Evolutionary conservation across 345 rosid species (phyloP), one percentile per base, ranked within the genome.

Genomic region (Eucalyptus decipiens): DNA sequence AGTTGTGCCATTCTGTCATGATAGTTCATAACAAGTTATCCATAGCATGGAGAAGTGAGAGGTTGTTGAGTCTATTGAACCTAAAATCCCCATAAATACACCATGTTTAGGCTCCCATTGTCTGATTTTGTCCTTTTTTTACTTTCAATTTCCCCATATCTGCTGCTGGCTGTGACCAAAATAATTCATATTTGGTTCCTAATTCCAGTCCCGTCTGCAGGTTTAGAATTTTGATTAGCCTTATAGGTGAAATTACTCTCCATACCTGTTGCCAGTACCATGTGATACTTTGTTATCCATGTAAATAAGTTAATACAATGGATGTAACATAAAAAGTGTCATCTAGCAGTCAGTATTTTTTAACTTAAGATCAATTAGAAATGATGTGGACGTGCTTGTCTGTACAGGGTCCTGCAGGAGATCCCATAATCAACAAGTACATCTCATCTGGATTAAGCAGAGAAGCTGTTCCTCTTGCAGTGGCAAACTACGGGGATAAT

Each of bases 401-500:
- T 45, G 42, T 91, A 94, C 97, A 96, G 97, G 96, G 94, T 88
- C 88, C 94, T 45, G 90, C 54, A 86, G 91, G 90, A 81, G 97
- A 96, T 91, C 96, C 96, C 37, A 89, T 95, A 37, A 95, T 94
- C 88, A 94, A 92, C 93, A 96, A 93, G 88, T 97, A 97, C 89
- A 88, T 94, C 89, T 93, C 97, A 28, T 91, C 93, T 14, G 97
- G 98, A 54, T 95, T 95, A 24, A 93, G 88, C 91, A 94, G 94
- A 87, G 98, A 95, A 67, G 97, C 97, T 87, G 97, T 95, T 90
- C 89, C 90, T 45, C 86, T 95, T 80, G 99, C 98, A 5, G 95
- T 97, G 88, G 95, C 98, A 86, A 96, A 93, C 91, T 97, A 94
- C 88, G 99, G 99, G 88, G 99, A 97, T 90, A 94, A 95, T 92